Percentiles rank a stretch among this genome's conserved stretches.
Evolutionary conservation across 1,139 yeast species (phyloP).

Genomic region (Barnettozyma hawaiiensis): DNA sequence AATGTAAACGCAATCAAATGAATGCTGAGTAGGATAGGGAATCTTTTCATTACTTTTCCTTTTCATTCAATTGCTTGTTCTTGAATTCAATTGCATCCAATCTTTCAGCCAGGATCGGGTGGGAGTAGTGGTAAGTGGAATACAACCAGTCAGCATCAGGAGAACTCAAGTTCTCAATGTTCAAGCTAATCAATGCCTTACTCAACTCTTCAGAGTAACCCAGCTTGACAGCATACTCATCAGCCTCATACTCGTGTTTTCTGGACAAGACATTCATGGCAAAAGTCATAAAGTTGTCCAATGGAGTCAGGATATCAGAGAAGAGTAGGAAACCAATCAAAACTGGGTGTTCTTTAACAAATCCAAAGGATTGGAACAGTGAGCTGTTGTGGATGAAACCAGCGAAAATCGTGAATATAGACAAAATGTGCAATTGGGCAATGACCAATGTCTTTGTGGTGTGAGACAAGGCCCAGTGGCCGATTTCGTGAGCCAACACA

Average conservation of each 20-base stretch:
- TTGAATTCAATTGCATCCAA: constrained; percentile 54
- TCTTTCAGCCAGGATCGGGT: constrained; percentile 88
- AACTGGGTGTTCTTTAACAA: constrained; percentile 57
- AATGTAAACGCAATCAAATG: too few species aligned
- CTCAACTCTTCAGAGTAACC: constrained; percentile 70
- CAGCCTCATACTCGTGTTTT: constrained; percentile 90
- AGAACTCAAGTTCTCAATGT: constrained; percentile 73
- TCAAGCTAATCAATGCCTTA: constrained; percentile 66
- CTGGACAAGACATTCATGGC: constrained; percentile 66
- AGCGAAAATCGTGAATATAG: constrained; percentile 66
- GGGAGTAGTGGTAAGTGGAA: constrained; percentile 84
- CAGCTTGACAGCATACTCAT: constrained; percentile 68
- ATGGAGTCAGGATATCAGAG: constrained; percentile 68
- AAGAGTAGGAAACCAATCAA: constrained; percentile 76
- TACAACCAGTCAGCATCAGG: constrained; percentile 86
- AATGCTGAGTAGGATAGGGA: background rate
- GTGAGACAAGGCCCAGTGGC: constrained; percentile 93
- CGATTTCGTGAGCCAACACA: constrained; percentile 93
- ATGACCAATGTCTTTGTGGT: constrained; percentile 64
- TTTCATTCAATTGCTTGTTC: constrained; percentile 12
- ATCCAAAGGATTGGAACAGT: constrained; percentile 75
- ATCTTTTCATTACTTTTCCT: constrained; percentile 13
- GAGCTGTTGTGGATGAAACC: constrained; percentile 76
- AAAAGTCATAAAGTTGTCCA: constrained; percentile 65
- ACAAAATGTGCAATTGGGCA: constrained; percentile 58